Base-by-base conservation (phyloP, 768 basidiomycete genomes). In the Rhodosporidiobolus sp. region DNA sequence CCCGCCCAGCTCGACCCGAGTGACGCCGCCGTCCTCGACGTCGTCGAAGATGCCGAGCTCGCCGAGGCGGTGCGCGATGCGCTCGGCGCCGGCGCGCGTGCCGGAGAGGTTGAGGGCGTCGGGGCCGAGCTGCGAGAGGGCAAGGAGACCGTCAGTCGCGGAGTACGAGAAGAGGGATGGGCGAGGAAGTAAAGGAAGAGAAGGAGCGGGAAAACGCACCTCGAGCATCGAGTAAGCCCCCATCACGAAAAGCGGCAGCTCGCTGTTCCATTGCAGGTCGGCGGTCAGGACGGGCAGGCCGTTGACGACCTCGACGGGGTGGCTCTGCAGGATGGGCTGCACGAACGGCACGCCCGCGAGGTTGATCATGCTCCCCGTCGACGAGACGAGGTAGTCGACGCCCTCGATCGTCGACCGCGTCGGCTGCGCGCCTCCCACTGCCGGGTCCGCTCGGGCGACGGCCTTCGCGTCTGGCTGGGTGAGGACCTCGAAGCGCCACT, bases 211-310 rank as follows among this genome's bases (percentile, higher is more conserved):
- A 7, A 30, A n/a, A 53, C 73, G 28, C 57, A 74, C 73, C 69
- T 75, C 74, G 11, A 75, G 67, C 74, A 76, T 76, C 32, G 70
- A 57, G 57, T 64, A 76, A 0, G 74, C 74, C 9, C 74, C 74
- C 45, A 67, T 34, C 10, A 76, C 49, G 53, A 76, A 76, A 19
- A 67, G 43, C 10, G 74, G 74, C 12, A 76, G 16, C 2, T 66
- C 64, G 12, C 32, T 46, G 34, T 26, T 49, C 73, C 72, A 76
- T 45, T 66, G 70, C 9, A 78, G 34, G 66, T 77, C 76, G 19
- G 26, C 45, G 19, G 76, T 77, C 9, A 78, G 38, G n/a, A 46
- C 32, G 0, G 78, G 78, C 14, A 77, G 56, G 20, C 75, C 76
- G 0, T 61, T 66, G 16, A 75, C 67, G 26, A 58, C 38, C 45